These are phyloP conservation scores for Graphiopsis chlorocephala DNA, from an alignment of 2,329 filamentous ascomycete species.

Conservation along the genomic window DNA sequence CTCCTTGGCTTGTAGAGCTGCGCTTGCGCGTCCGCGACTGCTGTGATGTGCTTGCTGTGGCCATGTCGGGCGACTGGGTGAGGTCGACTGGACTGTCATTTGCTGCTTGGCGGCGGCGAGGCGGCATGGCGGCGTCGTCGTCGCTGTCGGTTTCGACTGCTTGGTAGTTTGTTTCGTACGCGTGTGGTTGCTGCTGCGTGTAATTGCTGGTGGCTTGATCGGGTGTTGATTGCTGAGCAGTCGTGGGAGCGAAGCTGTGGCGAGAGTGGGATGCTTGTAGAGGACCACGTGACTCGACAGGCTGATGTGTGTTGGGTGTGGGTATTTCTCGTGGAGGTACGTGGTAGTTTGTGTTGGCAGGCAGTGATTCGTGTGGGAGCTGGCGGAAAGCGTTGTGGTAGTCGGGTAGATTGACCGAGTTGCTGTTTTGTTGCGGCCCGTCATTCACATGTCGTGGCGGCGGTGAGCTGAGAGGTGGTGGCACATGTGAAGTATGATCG, in stretches of 20 bases:
- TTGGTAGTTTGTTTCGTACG: background rate
- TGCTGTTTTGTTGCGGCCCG: background rate
- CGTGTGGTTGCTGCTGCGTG: background rate
- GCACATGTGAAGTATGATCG: background rate
- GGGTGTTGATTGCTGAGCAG: background rate
- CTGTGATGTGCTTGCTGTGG: background rate
- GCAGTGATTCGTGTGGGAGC: background rate
- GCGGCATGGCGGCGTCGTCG: background rate
- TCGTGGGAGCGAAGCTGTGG: background rate
- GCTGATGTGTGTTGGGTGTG: background rate
- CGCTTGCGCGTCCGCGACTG: conserved; percentile 9
- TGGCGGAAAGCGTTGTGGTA: background rate
- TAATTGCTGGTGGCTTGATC: background rate
- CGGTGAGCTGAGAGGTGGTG: background rate
- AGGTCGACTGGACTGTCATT: background rate
- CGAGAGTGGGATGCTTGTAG: background rate
- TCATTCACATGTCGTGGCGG: background rate
- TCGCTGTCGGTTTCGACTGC: conserved; percentile 1
- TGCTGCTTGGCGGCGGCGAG: background rate
- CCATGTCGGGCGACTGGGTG: conserved; percentile 6
- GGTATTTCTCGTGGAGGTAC: background rate
- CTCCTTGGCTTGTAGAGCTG: background rate
- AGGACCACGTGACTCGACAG: background rate
- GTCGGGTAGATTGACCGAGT: background rate
- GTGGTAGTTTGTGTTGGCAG: background rate